These are phyloP conservation scores for Edaphochlamys debaryana DNA, from an alignment of 139 green algal species.

Conservation along the genomic window DNA sequence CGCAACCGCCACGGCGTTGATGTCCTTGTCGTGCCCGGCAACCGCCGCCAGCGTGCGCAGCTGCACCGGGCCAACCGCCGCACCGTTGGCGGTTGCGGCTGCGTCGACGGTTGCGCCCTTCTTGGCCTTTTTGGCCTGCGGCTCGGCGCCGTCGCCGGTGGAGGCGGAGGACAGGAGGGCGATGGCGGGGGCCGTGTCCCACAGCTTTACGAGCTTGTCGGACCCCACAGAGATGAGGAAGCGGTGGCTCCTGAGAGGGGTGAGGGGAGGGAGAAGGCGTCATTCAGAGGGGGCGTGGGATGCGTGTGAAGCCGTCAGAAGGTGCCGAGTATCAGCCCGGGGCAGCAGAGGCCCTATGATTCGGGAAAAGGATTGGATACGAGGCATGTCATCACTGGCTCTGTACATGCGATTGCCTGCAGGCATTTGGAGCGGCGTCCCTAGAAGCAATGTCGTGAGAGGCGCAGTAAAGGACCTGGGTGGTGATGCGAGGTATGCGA, in stretches of 20 bases:
- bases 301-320: neutral
- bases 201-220: slow-evolving; percentile 93
- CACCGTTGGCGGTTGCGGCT: no score
- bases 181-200: slow-evolving; percentile 63
- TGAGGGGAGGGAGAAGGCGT: neutral
- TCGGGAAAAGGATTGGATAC: slow-evolving; percentile 31
- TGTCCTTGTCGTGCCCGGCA: slow-evolving; percentile 97
- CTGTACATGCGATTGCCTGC: no score
- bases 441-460: no score
- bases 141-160: neutral
- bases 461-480: no score
- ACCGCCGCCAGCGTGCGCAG: slow-evolving; percentile 69
- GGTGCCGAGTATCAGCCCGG: neutral
- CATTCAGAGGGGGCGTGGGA: no score
- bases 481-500: no score
- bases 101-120: no score
- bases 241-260: slow-evolving; percentile 18
- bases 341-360: neutral
- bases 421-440: no score
- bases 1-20: slow-evolving; percentile 92
- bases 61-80: neutral
- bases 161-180: neutral
- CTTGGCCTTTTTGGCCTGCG: neutral
- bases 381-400: neutral
- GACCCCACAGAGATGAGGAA: slow-evolving; percentile 82